phyloP scores from a whole-genome alignment of 176 grass and related monocot genomes.

The Chloris gayana region DNA sequence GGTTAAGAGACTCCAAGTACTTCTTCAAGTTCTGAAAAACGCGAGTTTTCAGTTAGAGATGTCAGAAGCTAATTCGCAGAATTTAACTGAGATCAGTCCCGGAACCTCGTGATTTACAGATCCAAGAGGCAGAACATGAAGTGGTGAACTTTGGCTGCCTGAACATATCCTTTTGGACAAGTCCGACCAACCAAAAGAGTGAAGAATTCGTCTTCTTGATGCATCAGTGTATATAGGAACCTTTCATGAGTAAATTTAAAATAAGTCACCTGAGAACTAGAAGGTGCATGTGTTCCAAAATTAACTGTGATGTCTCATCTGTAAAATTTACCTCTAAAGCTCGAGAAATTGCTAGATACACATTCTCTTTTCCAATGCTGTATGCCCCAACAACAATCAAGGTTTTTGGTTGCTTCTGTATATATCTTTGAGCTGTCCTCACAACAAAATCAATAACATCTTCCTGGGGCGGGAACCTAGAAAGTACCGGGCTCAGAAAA shows the following conservation, averaged over 20 bases:
- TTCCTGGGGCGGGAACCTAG: slow-evolving; percentile 67
- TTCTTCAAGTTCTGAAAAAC: slow-evolving; percentile 63
- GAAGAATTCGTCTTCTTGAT: slow-evolving; percentile 73
- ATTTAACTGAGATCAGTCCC: slow-evolving; percentile 26
- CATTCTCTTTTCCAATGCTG: slow-evolving; percentile 80
- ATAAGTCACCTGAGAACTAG: slow-evolving; percentile 9
- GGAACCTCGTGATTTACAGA: slow-evolving; percentile 66
- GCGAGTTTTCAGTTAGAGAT: slow-evolving; percentile 14
- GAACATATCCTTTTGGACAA: slow-evolving; percentile 62
- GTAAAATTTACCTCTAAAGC: slow-evolving; percentile 53
- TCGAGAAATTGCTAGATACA: slow-evolving; percentile 73
- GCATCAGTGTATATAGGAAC: slow-evolving; percentile 72
- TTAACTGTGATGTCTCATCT: background rate
- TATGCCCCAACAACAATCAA: slow-evolving; percentile 81
- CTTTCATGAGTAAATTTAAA: slow-evolving; percentile 41
- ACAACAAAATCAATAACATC: slow-evolving; percentile 80
- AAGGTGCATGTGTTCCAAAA: background rate
- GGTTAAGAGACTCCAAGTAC: background rate
- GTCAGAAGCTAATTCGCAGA: slow-evolving; percentile 22
- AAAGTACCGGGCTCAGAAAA: slow-evolving; percentile 13
- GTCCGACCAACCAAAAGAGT: slow-evolving; percentile 71
- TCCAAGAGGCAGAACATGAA: slow-evolving; percentile 78
- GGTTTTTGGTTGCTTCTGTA: slow-evolving; percentile 71
- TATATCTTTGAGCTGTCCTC: slow-evolving; percentile 54
- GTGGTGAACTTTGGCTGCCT: slow-evolving; percentile 52